Evolutionary conservation across 2,329 filamentous ascomycete genomes (phyloP).

Genomic region (Trichoderma guizhouense): DNA sequence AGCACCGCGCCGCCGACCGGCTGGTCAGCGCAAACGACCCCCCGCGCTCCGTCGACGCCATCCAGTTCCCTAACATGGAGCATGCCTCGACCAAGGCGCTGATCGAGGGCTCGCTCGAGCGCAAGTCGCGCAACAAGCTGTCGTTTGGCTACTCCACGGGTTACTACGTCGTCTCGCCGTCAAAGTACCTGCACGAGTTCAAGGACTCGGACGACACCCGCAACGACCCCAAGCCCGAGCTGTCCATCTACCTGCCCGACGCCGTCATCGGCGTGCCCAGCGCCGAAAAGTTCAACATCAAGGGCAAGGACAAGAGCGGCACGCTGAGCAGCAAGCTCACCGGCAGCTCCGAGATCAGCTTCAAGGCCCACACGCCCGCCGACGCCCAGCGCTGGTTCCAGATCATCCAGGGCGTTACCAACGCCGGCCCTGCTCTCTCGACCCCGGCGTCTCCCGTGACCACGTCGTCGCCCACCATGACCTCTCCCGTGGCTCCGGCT

Average conservation of each 20-base stretch:
- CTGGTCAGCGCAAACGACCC: slow-evolving; percentile 76
- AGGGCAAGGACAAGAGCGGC: slow-evolving; percentile 87
- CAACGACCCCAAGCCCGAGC: slow-evolving; percentile 75
- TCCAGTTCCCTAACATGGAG: slow-evolving; percentile 84
- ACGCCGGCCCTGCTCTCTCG: slow-evolving; percentile 40
- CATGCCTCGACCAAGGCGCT: slow-evolving; percentile 76
- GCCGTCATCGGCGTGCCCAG: slow-evolving; percentile 69
- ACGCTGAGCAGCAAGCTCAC: slow-evolving; percentile 77
- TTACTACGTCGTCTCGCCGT: slow-evolving; percentile 88
- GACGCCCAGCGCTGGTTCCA: slow-evolving; percentile 86
- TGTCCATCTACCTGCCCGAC: slow-evolving; percentile 89
- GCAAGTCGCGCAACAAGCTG: slow-evolving; percentile 84
- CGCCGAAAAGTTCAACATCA: slow-evolving; percentile 87
- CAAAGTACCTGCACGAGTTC: slow-evolving; percentile 92
- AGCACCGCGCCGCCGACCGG: slow-evolving; percentile 63
- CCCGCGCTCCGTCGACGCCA: slow-evolving; percentile 67
- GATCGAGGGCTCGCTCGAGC: slow-evolving; percentile 84
- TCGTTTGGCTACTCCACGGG: slow-evolving; percentile 71
- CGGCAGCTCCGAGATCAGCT: slow-evolving; percentile 74
- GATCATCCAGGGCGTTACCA: slow-evolving; percentile 62
- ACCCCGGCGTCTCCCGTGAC: slow-evolving; percentile 8
- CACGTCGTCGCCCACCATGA: not conserved
- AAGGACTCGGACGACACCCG: slow-evolving; percentile 77
- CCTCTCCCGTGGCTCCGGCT: slow-evolving; percentile 4
- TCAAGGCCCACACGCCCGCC: slow-evolving; percentile 79